Conservation (phyloP, 306 rosid genomes). For the Notholithocarpus densiflorus region DNA sequence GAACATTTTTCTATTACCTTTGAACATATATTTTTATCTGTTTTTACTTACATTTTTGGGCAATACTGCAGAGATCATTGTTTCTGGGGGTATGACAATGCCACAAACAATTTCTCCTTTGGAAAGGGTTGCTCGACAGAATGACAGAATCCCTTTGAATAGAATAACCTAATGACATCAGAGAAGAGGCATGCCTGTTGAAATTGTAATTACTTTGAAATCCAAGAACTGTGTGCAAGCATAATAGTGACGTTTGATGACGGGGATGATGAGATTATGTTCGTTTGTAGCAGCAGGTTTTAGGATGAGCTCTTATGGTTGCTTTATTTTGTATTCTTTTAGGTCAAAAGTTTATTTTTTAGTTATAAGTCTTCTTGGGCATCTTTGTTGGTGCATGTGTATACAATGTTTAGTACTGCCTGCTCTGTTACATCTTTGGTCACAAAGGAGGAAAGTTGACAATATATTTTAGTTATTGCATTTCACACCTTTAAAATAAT, state of each 20-base stretch:
- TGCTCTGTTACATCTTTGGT: neutral
- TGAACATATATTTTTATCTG: neutral
- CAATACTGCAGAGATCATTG: slow-evolving; percentile 68
- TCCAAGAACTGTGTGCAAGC: neutral
- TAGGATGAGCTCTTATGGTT: neutral
- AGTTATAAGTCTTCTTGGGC: neutral
- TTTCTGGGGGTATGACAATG: slow-evolving; percentile 95
- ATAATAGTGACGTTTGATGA: neutral
- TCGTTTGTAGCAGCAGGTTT: neutral
- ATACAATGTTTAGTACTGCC: neutral
- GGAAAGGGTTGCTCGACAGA: slow-evolving; percentile 48
- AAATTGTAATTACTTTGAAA: neutral
- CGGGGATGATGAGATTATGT: neutral
- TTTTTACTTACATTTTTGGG: neutral
- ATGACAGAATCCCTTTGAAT: slow-evolving; percentile 60
- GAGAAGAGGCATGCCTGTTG: neutral
- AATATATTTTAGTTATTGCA: neutral
- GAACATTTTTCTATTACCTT: neutral
- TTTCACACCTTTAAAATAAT: neutral
- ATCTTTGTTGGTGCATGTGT: neutral
- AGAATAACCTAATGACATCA: slow-evolving; percentile 43
- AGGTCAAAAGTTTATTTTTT: neutral
- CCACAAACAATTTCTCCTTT: slow-evolving; percentile 72
- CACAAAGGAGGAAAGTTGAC: neutral
- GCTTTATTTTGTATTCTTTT: neutral